Percentiles rank a stretch among this genome's conserved stretches.
Evolutionary conservation across 1,284 basidiomycete species (phyloP).

Genomic region (Pseudomicrostroma phylloplanum): DNA sequence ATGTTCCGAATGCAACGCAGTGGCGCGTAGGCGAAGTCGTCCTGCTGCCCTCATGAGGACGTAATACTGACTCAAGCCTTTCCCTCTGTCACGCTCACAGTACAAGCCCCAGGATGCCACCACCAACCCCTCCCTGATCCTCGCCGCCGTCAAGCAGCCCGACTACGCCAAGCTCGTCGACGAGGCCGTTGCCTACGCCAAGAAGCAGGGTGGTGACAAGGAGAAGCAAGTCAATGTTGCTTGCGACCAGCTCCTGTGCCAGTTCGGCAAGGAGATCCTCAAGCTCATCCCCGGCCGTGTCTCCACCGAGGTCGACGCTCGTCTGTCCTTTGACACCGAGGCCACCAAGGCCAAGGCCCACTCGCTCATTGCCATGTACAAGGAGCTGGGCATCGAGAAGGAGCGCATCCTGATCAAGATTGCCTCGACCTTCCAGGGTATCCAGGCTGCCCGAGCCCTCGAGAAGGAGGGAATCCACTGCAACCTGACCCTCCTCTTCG

Average conservation of each 20-base stretch:
- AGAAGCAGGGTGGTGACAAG: conserved; percentile 60
- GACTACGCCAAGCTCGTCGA: conserved; percentile 80
- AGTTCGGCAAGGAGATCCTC: conserved; percentile 93
- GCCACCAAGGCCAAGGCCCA: conserved; percentile 75
- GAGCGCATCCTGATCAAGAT: conserved; percentile 95
- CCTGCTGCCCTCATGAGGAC: too few relatives aligned
- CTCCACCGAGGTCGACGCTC: conserved; percentile 97
- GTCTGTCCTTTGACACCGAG: conserved; percentile 91
- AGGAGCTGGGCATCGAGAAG: conserved; percentile 79
- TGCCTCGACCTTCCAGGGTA: conserved; percentile 98
- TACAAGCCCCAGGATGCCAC: conserved; percentile 52
- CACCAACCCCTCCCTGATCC: conserved; percentile 57
- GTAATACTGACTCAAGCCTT: too few relatives aligned
- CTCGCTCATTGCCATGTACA: conserved; percentile 89
- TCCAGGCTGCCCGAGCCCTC: conserved; percentile 93
- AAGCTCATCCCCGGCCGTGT: conserved; percentile 94
- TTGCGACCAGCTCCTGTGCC: conserved; percentile 84
- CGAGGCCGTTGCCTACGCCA: conserved; percentile 72
- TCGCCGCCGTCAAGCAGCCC: conserved; percentile 86
- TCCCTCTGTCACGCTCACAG: not conserved
- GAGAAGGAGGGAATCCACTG: conserved; percentile 84
- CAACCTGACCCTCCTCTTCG: conserved; percentile 97
- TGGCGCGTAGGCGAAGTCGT: too few relatives aligned
- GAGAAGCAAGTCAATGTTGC: conserved; percentile 58
- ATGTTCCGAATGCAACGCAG: too few relatives aligned